Conservation (phyloP, 495 filamentous ascomycete species). For the Hyphodiscus hymeniophilus region DNA sequence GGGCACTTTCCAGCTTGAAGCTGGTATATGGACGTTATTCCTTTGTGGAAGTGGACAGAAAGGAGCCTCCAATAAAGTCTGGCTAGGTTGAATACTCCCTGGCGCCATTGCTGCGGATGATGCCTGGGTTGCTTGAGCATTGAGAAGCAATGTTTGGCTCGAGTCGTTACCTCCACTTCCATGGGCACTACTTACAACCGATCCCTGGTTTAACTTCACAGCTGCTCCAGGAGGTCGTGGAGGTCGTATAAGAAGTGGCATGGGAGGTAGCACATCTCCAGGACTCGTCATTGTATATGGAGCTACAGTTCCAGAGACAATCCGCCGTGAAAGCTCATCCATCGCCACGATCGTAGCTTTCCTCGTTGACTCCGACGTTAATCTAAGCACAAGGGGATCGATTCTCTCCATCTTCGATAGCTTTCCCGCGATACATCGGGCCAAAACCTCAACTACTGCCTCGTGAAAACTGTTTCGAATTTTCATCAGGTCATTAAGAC, state of each 20-base stretch:
- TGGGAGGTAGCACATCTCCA: conserved; percentile 12
- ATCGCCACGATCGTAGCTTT: conserved; percentile 12
- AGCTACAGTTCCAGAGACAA: neutral
- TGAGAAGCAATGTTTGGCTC: neutral
- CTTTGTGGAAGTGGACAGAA: conserved; percentile 1
- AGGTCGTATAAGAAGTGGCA: conserved; percentile 4
- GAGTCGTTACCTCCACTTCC: neutral
- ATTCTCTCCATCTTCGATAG: neutral
- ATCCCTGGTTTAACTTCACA: conserved; percentile 3
- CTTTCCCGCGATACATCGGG: conserved; percentile 1
- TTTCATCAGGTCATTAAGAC: conserved; percentile 4
- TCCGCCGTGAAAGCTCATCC: conserved; percentile 6
- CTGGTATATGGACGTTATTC: neutral
- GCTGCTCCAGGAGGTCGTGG: conserved; percentile 2
- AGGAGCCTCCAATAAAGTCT: neutral
- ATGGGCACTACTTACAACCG: neutral
- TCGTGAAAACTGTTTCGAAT: conserved; percentile 9
- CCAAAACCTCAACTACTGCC: conserved; percentile 8
- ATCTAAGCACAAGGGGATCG: conserved; percentile 2
- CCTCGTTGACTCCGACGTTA: conserved; percentile 6
- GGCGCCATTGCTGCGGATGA: neutral
- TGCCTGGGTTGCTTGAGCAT: conserved; percentile 7
- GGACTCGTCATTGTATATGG: neutral
- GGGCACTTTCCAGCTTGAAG: neutral
- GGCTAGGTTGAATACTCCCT: conserved; percentile 1